Conservation (phyloP, 306 rosid genomes). For the Castanopsis chinensis region DNA sequence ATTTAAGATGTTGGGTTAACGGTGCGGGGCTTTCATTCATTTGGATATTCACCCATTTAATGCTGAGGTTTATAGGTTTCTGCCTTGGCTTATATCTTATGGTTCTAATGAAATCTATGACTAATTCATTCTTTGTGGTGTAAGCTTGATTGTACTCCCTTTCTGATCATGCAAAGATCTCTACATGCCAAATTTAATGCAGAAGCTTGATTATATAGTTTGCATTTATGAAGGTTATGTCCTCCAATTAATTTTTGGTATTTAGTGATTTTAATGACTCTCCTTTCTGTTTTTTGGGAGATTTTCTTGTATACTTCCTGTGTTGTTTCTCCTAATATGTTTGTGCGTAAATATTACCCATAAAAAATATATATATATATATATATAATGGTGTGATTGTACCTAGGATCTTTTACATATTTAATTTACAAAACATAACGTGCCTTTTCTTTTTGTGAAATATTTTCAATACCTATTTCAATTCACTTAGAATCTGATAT, state of each 20-base stretch:
- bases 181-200: not conserved
- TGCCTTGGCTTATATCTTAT: not conserved
- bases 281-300: not conserved
- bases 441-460: not conserved
- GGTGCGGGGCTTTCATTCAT: not conserved
- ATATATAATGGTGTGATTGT: not conserved
- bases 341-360: not conserved
- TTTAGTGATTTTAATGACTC: not conserved
- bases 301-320: not conserved
- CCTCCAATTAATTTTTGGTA: not conserved
- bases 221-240: not conserved
- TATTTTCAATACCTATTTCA: not conserved
- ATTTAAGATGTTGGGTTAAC: not conserved
- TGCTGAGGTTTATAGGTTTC: conserved; percentile 5
- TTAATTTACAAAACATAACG: not conserved
- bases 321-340: not conserved
- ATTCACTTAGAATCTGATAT: not conserved
- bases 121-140: too few species aligned
- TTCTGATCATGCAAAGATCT: not conserved
- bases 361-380: not conserved
- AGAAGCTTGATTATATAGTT: not conserved
- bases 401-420: not conserved
- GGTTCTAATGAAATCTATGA: not conserved
- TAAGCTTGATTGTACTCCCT: not conserved
- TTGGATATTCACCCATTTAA: not conserved